These are phyloP conservation scores for Senna tora DNA, from an alignment of 306 rosid genomes.

Conservation along the genomic window DNA sequence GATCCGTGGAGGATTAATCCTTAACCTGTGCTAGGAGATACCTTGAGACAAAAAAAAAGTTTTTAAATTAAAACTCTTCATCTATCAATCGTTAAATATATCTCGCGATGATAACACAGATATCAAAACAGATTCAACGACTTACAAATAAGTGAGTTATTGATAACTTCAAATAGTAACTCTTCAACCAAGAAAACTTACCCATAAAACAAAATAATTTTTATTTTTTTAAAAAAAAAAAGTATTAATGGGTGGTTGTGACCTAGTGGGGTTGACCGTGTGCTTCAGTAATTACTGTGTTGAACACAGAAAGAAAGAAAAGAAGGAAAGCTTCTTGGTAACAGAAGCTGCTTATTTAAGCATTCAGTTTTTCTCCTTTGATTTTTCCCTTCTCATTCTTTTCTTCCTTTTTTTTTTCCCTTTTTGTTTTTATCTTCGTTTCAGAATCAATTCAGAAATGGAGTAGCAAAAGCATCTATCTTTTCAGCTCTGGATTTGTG, in stretches of 20 bases:
- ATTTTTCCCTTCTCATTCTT: slow-evolving; percentile 35
- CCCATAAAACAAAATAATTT: no score
- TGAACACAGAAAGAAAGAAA: slow-evolving; percentile 9
- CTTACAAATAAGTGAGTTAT: no score
- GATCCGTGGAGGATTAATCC: no score
- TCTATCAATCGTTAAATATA: no score
- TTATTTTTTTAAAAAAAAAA: no score
- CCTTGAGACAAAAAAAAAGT: no score
- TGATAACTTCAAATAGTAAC: no score
- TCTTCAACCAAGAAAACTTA: no score
- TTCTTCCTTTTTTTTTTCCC: not conserved
- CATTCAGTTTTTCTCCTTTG: slow-evolving; percentile 37
- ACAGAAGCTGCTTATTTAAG: slow-evolving; percentile 41
- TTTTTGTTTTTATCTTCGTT: not conserved
- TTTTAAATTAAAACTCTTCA: no score
- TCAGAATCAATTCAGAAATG: slow-evolving; percentile 22
- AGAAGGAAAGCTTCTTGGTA: slow-evolving; percentile 10
- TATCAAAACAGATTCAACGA: no score
- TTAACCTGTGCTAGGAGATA: no score
- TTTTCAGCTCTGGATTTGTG: slow-evolving; percentile 46
- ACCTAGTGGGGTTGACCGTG: slow-evolving; percentile 61
- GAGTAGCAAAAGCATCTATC: slow-evolving; percentile 43
- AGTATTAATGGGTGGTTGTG: slow-evolving; percentile 30
- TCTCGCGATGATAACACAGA: no score
- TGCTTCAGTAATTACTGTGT: slow-evolving; percentile 20